Evolutionary conservation across 75 land plant species (phyloP).

Genomic region (Pinus albicaulis): DNA sequence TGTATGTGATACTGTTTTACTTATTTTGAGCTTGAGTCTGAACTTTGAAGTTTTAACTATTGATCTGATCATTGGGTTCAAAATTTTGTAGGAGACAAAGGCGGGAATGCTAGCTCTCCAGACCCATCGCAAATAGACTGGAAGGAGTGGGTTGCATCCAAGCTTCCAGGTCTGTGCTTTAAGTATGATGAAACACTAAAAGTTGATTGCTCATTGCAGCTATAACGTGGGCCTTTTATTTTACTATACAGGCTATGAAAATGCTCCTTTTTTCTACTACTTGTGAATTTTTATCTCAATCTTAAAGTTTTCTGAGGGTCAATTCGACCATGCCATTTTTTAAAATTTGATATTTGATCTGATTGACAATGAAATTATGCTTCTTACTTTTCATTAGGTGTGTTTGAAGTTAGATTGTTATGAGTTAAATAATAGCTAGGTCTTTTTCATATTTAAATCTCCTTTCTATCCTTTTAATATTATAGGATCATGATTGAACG

Average conservation of each 20-base stretch:
- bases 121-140: constrained; percentile 1
- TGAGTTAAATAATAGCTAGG: no score
- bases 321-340: no score
- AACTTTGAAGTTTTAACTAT: not conserved
- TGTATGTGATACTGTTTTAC: not conserved
- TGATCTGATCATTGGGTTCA: not conserved
- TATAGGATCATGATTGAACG: no score
- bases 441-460: no score
- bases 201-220: not conserved
- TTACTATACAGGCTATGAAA: not conserved
- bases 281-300: not conserved
- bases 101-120: not conserved
- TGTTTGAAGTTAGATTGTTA: no score
- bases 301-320: not conserved
- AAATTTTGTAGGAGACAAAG: constrained; percentile 3
- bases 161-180: constrained; percentile 4
- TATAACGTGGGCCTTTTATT: not conserved
- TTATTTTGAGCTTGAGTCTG: not conserved
- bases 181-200: not conserved
- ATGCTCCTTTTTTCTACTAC: not conserved
- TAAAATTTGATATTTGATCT: no score
- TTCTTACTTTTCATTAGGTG: no score
- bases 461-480: no score
- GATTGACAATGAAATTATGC: no score
- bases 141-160: constrained; percentile 9